phyloP scores from a whole-genome alignment of 208 protist genomes.

The Leptomonas pyrrhocoris region DNA sequence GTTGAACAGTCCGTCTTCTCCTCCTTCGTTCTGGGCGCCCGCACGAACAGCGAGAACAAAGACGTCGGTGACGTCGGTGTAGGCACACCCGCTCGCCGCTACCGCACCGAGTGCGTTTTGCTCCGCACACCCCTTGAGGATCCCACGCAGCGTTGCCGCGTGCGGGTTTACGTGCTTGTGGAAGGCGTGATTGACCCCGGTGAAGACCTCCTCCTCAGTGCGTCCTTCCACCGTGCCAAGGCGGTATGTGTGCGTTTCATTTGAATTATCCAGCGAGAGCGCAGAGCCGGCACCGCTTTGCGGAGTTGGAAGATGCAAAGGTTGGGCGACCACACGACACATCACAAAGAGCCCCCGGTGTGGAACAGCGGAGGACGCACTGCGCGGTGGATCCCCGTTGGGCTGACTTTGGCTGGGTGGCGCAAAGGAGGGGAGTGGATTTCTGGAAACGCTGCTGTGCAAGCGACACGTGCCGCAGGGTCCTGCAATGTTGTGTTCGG shows the following conservation, averaged over 20 bases:
- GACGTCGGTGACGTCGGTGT: constrained; percentile 48
- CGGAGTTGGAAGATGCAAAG: neutral
- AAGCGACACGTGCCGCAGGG: too few species aligned
- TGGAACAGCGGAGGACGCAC: neutral
- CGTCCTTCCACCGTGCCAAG: neutral
- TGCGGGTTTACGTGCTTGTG: constrained; percentile 62
- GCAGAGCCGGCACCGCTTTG: neutral
- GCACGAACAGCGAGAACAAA: constrained; percentile 42
- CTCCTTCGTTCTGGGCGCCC: neutral
- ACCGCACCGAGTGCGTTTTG: constrained; percentile 85
- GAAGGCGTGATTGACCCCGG: constrained; percentile 79
- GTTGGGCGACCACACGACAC: constrained; percentile 14
- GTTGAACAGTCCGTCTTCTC: neutral
- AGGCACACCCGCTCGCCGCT: constrained; percentile 70
- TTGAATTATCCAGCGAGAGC: neutral
- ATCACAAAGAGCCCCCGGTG: constrained; percentile 21
- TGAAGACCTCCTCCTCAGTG: constrained; percentile 29
- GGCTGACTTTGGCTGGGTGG: too few species aligned
- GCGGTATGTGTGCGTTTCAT: neutral
- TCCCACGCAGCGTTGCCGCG: constrained; percentile 53
- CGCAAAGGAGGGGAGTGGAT: too few species aligned
- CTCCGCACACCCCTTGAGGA: constrained; percentile 88
- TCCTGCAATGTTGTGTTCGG: neutral
- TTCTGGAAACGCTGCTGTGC: neutral
- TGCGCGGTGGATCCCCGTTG: too few species aligned